A percentile compares a stretch with the other conserved stretches of the same genome.
phyloP scores from a whole-genome alignment of 331 rosid genomes.

The Rosa hybrid region DNA sequence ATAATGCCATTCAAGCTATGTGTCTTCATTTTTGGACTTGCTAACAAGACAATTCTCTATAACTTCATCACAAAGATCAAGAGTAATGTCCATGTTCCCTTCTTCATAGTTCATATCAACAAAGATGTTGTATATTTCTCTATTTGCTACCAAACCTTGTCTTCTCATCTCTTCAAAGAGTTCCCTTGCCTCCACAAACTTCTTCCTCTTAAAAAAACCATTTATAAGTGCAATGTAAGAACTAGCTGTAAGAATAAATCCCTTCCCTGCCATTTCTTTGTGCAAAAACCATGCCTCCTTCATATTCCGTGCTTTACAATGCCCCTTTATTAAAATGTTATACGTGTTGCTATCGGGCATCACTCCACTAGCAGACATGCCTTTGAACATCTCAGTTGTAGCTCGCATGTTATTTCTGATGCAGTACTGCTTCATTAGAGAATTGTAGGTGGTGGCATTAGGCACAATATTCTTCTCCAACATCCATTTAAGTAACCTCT shows the following conservation, averaged over 20 bases:
- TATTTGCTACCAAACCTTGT: slow-evolving; percentile 61
- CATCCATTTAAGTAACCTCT: slow-evolving; percentile 82
- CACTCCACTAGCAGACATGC: slow-evolving; percentile 65
- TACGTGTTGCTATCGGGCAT: slow-evolving; percentile 67
- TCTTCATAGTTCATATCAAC: slow-evolving; percentile 70
- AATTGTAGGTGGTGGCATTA: slow-evolving; percentile 70
- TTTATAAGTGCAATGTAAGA: slow-evolving; percentile 67
- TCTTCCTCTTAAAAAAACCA: slow-evolving; percentile 70
- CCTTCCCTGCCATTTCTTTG: slow-evolving; percentile 67
- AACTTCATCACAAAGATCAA: slow-evolving; percentile 83
- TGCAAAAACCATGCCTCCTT: slow-evolving; percentile 79
- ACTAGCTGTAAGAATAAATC: slow-evolving; percentile 55
- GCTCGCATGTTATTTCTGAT: slow-evolving; percentile 69
- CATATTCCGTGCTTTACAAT: slow-evolving; percentile 82
- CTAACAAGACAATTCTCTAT: slow-evolving; percentile 71
- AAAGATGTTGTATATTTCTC: slow-evolving; percentile 69
- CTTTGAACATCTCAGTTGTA: slow-evolving; percentile 55
- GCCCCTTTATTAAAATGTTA: slow-evolving; percentile 81
- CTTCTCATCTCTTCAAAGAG: slow-evolving; percentile 86
- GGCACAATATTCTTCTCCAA: slow-evolving; percentile 69
- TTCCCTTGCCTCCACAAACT: slow-evolving; percentile 63
- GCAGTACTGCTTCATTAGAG: slow-evolving; percentile 86
- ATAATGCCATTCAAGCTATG: slow-evolving; percentile 20
- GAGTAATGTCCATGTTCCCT: slow-evolving; percentile 73
- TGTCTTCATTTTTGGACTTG: slow-evolving; percentile 19